These are phyloP conservation scores for Botrytis aclada DNA, from an alignment of 2,329 filamentous ascomycete species.

Conservation along the genomic window DNA sequence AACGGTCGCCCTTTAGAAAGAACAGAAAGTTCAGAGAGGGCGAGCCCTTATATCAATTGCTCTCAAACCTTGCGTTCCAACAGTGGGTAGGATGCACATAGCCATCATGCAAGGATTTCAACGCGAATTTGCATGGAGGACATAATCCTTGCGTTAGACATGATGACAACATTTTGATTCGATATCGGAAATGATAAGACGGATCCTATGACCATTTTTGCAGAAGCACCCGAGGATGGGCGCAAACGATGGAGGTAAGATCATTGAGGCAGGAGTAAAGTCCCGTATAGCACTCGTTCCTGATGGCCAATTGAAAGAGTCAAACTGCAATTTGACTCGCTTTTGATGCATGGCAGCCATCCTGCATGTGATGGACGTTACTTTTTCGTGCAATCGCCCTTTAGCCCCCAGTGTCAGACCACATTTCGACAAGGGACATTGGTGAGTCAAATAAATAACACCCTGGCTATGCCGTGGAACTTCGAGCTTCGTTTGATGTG, in stretches of 20 bases:
- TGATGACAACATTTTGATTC: conserved; percentile 1
- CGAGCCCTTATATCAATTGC: conserved; percentile 3
- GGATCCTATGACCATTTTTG: conserved; percentile 7
- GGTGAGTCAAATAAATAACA: neutral
- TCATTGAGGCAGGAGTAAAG: neutral
- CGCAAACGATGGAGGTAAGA: conserved; percentile 1
- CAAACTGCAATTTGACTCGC: neutral
- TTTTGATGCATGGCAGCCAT: neutral
- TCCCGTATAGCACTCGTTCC: neutral
- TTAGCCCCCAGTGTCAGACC: neutral
- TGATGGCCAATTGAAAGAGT: neutral
- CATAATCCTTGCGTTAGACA: neutral
- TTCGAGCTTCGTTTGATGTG: neutral
- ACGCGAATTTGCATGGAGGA: conserved; percentile 1
- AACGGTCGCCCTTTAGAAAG: neutral
- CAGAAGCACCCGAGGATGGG: neutral
- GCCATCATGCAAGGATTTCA: conserved; percentile 7
- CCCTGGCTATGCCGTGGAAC: neutral
- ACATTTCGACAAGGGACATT: too few species aligned
- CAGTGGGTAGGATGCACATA: conserved; percentile 5
- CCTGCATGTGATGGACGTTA: neutral
- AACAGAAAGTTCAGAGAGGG: neutral
- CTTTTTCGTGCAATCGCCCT: neutral
- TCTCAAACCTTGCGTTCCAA: neutral
- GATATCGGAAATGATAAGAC: conserved; percentile 1